A percentile compares a stretch with the other conserved stretches of the same genome.
These are phyloP conservation scores for Annulohypoxylon moriforme DNA, from an alignment of 495 filamentous ascomycete species.

Conservation along the genomic window DNA sequence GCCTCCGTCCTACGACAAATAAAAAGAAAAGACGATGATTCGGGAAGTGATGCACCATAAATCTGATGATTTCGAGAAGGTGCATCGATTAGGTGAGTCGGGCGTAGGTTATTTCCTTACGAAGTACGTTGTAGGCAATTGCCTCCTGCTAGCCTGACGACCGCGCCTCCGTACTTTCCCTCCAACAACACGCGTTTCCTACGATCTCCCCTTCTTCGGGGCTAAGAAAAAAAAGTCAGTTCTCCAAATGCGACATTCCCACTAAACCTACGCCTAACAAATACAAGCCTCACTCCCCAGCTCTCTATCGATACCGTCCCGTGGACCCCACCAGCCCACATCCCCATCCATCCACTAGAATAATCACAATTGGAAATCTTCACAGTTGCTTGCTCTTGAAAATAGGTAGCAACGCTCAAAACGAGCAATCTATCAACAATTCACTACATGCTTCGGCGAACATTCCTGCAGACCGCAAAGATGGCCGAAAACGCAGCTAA, in stretches of 20 bases:
- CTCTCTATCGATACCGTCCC: conserved; percentile 27
- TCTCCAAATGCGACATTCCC: conserved; percentile 26
- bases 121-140: neutral
- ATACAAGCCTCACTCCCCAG: neutral
- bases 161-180: conserved; percentile 33
- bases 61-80: conserved; percentile 8
- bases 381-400: neutral
- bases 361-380: conserved; percentile 28
- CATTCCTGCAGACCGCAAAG: conserved; percentile 39
- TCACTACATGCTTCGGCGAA: conserved; percentile 7
- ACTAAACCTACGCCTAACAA: conserved; percentile 27
- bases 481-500: conserved; percentile 78
- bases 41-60: conserved; percentile 1
- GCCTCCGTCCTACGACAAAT: conserved; percentile 9
- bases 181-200: conserved; percentile 42
- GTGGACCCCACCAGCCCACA: conserved; percentile 23
- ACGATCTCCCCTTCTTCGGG: conserved; percentile 19
- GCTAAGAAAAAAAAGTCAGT: conserved; percentile 37
- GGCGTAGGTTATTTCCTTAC: conserved; percentile 1
- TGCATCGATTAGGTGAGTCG: conserved; percentile 6
- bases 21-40: conserved; percentile 14
- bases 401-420: neutral
- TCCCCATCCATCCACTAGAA: conserved; percentile 21
- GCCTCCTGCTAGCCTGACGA: conserved; percentile 11
- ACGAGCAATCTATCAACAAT: neutral